phyloP scores from a whole-genome alignment of 1,284 basidiomycete species.

The Taiwanofungus camphoratus region DNA sequence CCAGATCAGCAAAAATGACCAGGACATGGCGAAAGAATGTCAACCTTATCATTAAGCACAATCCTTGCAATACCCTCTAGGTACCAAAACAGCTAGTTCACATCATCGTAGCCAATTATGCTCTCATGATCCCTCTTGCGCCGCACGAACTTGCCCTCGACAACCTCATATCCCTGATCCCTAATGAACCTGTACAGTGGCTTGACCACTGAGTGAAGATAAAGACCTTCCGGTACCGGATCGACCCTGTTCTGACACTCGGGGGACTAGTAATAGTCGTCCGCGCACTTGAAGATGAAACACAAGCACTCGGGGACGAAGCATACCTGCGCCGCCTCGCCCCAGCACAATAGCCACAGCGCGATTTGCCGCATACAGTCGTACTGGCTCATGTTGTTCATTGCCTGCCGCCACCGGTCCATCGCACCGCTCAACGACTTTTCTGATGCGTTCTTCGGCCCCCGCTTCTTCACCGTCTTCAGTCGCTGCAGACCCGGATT shows the following conservation, averaged over 20 bases:
- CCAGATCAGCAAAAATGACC: background rate
- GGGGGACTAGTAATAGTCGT: conserved; percentile 98
- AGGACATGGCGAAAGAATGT: conserved; percentile 10
- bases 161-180: conserved; percentile 96
- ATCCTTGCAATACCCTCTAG: conserved; percentile 97
- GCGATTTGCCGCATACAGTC: conserved; percentile 96
- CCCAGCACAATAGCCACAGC: conserved; percentile 94
- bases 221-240: conserved; percentile 92
- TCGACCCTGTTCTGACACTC: conserved; percentile 96
- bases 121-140: conserved; percentile 91
- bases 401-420: conserved; percentile 93
- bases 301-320: conserved; percentile 96
- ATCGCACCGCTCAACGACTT: conserved; percentile 88
- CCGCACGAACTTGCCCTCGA: conserved; percentile 93
- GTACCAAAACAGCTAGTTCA: conserved; percentile 99
- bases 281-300: conserved; percentile 99
- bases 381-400: conserved; percentile 99
- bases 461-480: conserved; percentile 55
- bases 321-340: conserved; percentile 96
- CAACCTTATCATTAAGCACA: conserved; percentile 80
- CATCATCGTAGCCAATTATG: conserved; percentile 98
- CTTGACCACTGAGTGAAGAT: conserved; percentile 86
- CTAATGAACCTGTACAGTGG: conserved; percentile 95
- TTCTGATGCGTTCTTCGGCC: conserved; percentile 64
- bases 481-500: conserved; percentile 88